Conservation (phyloP, 192 early-diverging fungal species). For the Gryganskiella cystojenkinii region DNA sequence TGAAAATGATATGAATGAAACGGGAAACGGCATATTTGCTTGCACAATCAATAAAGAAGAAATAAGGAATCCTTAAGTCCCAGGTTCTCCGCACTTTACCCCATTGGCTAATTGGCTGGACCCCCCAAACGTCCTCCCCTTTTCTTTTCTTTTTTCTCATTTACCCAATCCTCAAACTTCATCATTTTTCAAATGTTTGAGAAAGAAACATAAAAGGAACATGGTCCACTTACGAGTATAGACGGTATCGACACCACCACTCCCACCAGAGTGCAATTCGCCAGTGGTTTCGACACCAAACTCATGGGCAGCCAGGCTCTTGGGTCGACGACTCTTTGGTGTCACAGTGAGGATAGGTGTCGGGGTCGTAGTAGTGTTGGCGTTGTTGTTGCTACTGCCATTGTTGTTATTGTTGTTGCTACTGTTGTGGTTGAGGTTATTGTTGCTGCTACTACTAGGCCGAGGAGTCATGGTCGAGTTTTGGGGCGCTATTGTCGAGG, state of each 20-base stretch:
- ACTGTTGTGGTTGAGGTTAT: neutral
- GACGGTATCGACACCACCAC: slow-evolving; percentile 3
- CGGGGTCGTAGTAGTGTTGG: neutral
- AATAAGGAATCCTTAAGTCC: no score
- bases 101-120: no score
- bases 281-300: slow-evolving; percentile 7
- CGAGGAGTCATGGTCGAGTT: neutral
- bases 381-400: neutral
- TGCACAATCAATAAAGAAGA: no score
- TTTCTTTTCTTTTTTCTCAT: no score
- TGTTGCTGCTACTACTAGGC: neutral
- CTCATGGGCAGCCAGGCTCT: slow-evolving; percentile 45
- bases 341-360: slow-evolving; percentile 3
- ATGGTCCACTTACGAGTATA: slow-evolving; percentile 28
- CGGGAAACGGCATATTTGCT: no score
- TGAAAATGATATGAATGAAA: no score
- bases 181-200: no score
- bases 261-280: no score
- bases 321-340: slow-evolving; percentile 37
- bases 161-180: no score
- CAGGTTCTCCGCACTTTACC: no score
- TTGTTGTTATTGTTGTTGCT: slow-evolving; percentile 13
- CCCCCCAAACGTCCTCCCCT: no score
- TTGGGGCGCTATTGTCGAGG: neutral
- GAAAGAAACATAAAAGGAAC: neutral